These are phyloP conservation scores for Cucurbita ficifolia DNA, from an alignment of 306 rosid species.

Conservation along the genomic window DNA sequence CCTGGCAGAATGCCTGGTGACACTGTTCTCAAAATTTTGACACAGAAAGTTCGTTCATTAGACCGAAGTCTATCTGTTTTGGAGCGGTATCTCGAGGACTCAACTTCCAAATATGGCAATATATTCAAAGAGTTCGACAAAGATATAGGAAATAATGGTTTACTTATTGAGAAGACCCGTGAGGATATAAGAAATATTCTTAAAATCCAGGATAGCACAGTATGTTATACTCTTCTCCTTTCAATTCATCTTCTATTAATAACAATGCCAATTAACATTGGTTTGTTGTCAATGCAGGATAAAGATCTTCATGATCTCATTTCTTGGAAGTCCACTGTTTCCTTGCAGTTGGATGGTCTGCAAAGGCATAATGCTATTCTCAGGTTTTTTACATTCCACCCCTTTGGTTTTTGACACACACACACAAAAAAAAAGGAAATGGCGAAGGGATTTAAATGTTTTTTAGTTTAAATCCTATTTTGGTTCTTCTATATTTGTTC, in stretches of 20 bases:
- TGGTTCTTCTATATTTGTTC: not conserved
- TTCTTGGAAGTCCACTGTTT: slow-evolving; percentile 63
- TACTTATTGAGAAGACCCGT: slow-evolving; percentile 44
- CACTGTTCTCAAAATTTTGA: slow-evolving; percentile 80
- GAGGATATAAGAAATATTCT: slow-evolving; percentile 42
- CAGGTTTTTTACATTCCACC: slow-evolving; percentile 33
- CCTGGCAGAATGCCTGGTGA: slow-evolving; percentile 96
- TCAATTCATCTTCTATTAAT: not conserved
- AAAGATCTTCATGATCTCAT: slow-evolving; percentile 40
- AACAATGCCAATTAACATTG: not conserved
- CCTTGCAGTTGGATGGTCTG: slow-evolving; percentile 50
- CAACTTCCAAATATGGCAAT: slow-evolving; percentile 56
- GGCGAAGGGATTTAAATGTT: not conserved
- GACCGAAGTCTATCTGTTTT: slow-evolving; percentile 67
- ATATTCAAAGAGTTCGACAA: slow-evolving; percentile 54
- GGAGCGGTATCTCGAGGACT: slow-evolving; percentile 73
- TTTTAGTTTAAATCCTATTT: not conserved
- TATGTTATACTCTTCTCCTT: slow-evolving; percentile 30
- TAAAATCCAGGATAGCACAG: slow-evolving; percentile 38
- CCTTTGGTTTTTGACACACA: too few relatives aligned
- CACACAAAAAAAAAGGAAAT: not conserved
- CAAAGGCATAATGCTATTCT: slow-evolving; percentile 51
- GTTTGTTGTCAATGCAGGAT: slow-evolving; percentile 26
- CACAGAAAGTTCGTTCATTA: slow-evolving; percentile 86
- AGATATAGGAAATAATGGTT: slow-evolving; percentile 44